Percentiles rank a stretch among this genome's conserved stretches.
Evolutionary conservation across 2,329 filamentous ascomycete genomes (phyloP).

Genomic region (Mycosphaerelloides madeirae): DNA sequence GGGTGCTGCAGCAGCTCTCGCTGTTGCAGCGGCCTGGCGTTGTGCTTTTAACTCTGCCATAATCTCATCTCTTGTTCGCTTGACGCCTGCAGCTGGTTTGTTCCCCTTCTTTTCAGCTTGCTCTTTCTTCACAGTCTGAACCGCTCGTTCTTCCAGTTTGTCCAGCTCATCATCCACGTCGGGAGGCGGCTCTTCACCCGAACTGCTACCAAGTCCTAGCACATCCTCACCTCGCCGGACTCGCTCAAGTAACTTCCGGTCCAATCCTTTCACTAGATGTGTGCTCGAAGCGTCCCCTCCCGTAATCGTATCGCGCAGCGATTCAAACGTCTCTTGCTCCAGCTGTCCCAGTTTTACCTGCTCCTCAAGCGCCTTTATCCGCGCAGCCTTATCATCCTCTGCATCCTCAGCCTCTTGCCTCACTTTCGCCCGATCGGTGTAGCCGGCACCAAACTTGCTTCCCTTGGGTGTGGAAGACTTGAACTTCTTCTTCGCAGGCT

Average conservation of each 20-base stretch:
- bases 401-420: slow-evolving; percentile 51
- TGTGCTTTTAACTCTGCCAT: slow-evolving; percentile 56
- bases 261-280: slow-evolving; percentile 86
- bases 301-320: slow-evolving; percentile 67
- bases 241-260: slow-evolving; percentile 72
- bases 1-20: slow-evolving; percentile 43
- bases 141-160: slow-evolving; percentile 59
- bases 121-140: slow-evolving; percentile 62
- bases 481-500: slow-evolving; percentile 57
- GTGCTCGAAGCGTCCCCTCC: slow-evolving; percentile 77
- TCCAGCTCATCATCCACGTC: slow-evolving; percentile 46
- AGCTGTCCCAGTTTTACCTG: slow-evolving; percentile 79
- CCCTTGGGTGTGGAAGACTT: slow-evolving; percentile 76
- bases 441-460: slow-evolving; percentile 71
- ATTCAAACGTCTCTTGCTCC: slow-evolving; percentile 72
- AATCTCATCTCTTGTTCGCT: slow-evolving; percentile 56
- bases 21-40: slow-evolving; percentile 42
- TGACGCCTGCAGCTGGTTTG: slow-evolving; percentile 46
- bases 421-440: slow-evolving; percentile 72
- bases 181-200: slow-evolving; percentile 20
- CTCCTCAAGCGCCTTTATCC: slow-evolving; percentile 75
- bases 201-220: slow-evolving; percentile 35
- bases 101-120: slow-evolving; percentile 49
- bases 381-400: slow-evolving; percentile 54
- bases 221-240: slow-evolving; percentile 62